Evolutionary conservation across 1,139 yeast species (phyloP).

Genomic region (Diutina sp.): DNA sequence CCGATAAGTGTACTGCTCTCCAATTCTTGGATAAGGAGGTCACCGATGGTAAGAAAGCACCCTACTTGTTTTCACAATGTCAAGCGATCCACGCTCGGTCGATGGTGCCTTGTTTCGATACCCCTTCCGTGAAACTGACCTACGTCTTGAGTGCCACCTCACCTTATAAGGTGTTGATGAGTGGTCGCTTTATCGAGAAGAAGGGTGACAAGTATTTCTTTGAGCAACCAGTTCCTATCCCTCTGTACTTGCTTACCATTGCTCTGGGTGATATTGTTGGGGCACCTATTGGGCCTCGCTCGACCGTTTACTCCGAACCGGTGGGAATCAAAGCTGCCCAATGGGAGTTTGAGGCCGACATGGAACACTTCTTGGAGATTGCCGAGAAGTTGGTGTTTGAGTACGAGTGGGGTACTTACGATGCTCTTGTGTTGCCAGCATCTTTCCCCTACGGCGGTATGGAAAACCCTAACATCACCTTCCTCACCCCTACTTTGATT

Average conservation of each 20-base stretch:
- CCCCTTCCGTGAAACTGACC: conserved; percentile 71
- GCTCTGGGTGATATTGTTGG: conserved; percentile 72
- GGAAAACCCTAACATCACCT: conserved; percentile 89
- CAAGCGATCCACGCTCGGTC: conserved; percentile 89
- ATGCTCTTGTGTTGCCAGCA: conserved; percentile 67
- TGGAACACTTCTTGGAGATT: conserved; percentile 67
- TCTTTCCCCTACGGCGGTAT: conserved; percentile 93
- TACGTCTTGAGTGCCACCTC: conserved; percentile 51
- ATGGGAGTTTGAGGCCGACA: conserved; percentile 70
- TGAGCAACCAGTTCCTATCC: conserved; percentile 73
- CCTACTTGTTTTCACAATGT: conserved; percentile 80
- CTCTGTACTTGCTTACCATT: conserved; percentile 71
- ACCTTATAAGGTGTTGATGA: conserved; percentile 53
- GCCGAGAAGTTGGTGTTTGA: conserved; percentile 72
- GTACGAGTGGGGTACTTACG: conserved; percentile 80
- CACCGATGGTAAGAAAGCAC: conserved; percentile 62
- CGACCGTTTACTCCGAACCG: conserved; percentile 74
- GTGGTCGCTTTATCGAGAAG: conserved; percentile 38
- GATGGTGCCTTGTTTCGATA: conserved; percentile 82
- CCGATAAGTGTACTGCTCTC: conserved; percentile 66
- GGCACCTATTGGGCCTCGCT: conserved; percentile 75
- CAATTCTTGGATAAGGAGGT: conserved; percentile 74
- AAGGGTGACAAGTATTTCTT: conserved; percentile 30
- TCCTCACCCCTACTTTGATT: conserved; percentile 82
- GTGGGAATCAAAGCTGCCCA: conserved; percentile 52